Percentiles rank a stretch among this genome's conserved stretches.
Evolutionary conservation across 805 yeast species (phyloP).

Genomic region (Candida fluviatilis): DNA sequence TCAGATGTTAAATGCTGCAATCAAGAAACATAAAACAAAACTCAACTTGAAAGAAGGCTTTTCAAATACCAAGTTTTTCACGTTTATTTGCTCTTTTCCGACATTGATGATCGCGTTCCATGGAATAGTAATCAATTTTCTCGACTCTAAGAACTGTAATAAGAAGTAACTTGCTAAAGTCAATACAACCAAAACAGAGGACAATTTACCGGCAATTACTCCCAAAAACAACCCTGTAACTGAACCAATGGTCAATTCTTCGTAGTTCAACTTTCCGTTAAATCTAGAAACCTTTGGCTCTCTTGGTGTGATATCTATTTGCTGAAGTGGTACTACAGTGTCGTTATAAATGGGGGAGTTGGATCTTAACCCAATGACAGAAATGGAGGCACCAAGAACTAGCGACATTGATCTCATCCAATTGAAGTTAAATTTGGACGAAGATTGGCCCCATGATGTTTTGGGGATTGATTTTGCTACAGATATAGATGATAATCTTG

Average conservation of each 20-base stretch:
- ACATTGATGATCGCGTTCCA: constrained; percentile 33
- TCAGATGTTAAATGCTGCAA: constrained; percentile 53
- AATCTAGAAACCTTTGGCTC: constrained; percentile 17
- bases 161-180: constrained; percentile 42
- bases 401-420: background rate
- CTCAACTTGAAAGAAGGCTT: constrained; percentile 60
- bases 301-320: background rate
- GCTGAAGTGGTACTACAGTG: background rate
- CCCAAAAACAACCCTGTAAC: constrained; percentile 59
- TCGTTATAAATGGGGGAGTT: constrained; percentile 1
- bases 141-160: constrained; percentile 51
- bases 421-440: background rate
- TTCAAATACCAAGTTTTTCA: constrained; percentile 49
- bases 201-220: constrained; percentile 55
- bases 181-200: constrained; percentile 48
- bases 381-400: background rate
- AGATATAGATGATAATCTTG: background rate
- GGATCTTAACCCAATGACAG: background rate
- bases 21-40: constrained; percentile 49
- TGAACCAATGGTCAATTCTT: constrained; percentile 61
- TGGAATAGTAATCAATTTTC: constrained; percentile 49
- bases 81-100: constrained; percentile 37
- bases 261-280: constrained; percentile 51
- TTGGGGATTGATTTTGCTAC: background rate
- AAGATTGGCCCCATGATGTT: background rate